A percentile compares a stretch with the other conserved stretches of the same genome.
phyloP scores from a whole-genome alignment of 805 yeast species.

The Lachancea meyersii region DNA sequence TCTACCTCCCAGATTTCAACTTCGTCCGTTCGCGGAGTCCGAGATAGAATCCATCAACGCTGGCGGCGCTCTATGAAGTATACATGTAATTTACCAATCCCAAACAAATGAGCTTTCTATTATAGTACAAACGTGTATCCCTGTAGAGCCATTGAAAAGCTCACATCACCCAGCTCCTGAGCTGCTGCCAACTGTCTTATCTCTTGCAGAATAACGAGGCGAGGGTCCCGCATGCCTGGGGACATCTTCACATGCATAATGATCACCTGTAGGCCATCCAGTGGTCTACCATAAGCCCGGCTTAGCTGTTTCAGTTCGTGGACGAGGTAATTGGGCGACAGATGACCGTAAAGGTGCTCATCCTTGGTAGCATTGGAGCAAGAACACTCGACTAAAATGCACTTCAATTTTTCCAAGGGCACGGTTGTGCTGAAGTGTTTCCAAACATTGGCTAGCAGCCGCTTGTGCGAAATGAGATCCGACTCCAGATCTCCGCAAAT shows the following conservation, averaged over 20 bases:
- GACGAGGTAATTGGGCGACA: slow-evolving; percentile 61
- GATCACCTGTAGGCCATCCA: slow-evolving; percentile 32
- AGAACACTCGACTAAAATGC: slow-evolving; percentile 76
- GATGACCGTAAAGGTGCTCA: slow-evolving; percentile 67
- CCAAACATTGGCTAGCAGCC: slow-evolving; percentile 47
- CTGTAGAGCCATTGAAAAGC: slow-evolving; percentile 26
- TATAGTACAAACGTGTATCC: slow-evolving; percentile 19
- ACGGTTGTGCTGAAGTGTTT: slow-evolving; percentile 42
- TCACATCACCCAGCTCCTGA: slow-evolving; percentile 34
- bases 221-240: slow-evolving; percentile 43
- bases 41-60: slow-evolving; percentile 73
- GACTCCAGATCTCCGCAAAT: slow-evolving; percentile 84
- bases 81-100: slow-evolving; percentile 6
- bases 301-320: slow-evolving; percentile 42
- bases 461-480: slow-evolving; percentile 43
- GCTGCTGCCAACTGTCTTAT: slow-evolving; percentile 37
- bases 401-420: slow-evolving; percentile 37
- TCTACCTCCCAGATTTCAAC: slow-evolving; percentile 71
- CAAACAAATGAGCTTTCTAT: not conserved
- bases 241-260: slow-evolving; percentile 51
- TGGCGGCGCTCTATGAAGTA: slow-evolving; percentile 66
- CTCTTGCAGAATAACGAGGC: slow-evolving; percentile 46
- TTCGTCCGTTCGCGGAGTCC: slow-evolving; percentile 48
- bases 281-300: slow-evolving; percentile 39
- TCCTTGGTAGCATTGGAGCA: slow-evolving; percentile 40